Base-by-base conservation (phyloP, 2,329 filamentous ascomycete species). In the Penicillium palitans region DNA sequence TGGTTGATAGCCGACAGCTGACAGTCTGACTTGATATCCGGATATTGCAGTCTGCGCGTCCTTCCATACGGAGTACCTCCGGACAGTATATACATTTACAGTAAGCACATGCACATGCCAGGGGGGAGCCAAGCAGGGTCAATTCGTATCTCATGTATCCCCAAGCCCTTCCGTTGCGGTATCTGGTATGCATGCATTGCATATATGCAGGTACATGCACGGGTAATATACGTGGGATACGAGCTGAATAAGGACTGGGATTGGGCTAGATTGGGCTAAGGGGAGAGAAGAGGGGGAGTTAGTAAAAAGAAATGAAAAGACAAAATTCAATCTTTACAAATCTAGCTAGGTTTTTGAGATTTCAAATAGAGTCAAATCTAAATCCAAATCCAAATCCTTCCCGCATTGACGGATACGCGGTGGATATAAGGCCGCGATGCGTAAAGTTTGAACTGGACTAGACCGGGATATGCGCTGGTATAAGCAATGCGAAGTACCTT, bases 181-280 rank as follows among this genome's bases (percentile, higher is more conserved):
- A 39, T 45, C 52, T 55, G 55, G 55, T 57, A 46, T 54, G 17
- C 37, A 29, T 61, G 59, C 63, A 65, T 65, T 65, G 55, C 53
- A 59, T 55, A 52, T 61, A 63, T 65, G 61, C 63, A 65, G 59
- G 61, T 65, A 65, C 61, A 55, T 60, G 63, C 57, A 60, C 27
- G 33, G 49, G 53, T 50, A 49, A 57, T 48, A 24, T 48, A 60
- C 35, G 33, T 52, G 49, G n/a, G 17, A 47, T 47, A 57, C 49
- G 41, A 52, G 48, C 13, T 13, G 37, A 37, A 35, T 29, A 19
- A 54, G n/a, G 33, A n/a, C 6, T 4, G 13, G 10, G 13, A 8
- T n/a, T 10, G 15, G 6, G 10, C 10, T 8, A 17, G 17, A 21
- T 21, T 21, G 19, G 19, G 25, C 4, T 25, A 25, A 25, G 25